Evolutionary conservation across 306 rosid species (phyloP), one percentile per base, ranked within the genome.

Genomic region (Rubus parviflorus): DNA sequence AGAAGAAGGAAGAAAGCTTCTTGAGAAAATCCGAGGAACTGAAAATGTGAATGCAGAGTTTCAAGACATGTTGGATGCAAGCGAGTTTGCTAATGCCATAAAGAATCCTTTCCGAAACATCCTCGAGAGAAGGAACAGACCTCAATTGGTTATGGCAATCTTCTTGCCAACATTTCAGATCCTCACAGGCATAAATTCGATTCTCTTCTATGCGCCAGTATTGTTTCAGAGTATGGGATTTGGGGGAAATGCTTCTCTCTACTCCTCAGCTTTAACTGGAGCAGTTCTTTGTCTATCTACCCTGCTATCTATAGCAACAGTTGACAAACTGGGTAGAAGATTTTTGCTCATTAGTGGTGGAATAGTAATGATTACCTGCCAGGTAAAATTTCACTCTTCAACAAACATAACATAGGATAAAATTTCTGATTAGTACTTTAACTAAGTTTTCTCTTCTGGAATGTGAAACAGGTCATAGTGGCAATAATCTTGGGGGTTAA

Each of bases 161-260:
- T 86, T 83, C 83, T 84, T 94, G 97, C 98, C 98, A 6, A 84
- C 72, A 4, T 94, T 92, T 74, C 98, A 94, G 75, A 94, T 94
- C 81, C 87, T 94, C 66, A 94, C 97, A 4, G 96, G 97, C 77
- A 87, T 94, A 79, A 94, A 94, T 68, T 92, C 98, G 4, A 93
- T 93, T 56, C 92, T 93, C 11, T 93, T 91, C 68, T 93, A 93
- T 72, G 98, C 98, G 66, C 97, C 98, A 0, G 89, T 94, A 60
- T 70, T 94, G 77, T 94, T 94, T 78, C 95, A 90, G 71, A 92
- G 83, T 78, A 89, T 94, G 96, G 98, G 97, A 30, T 94, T 94
- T 45, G 91, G 83, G 1, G 83, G 94, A 72, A 82, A 89, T 72
- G 98, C 96, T 5, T 63, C 98, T 42, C 93, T 94, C 43, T 92